Evolutionary conservation across 2,329 filamentous ascomycete species (phyloP), one percentile per base, ranked within the genome.

Genomic region (Metarhizium sp.): DNA sequence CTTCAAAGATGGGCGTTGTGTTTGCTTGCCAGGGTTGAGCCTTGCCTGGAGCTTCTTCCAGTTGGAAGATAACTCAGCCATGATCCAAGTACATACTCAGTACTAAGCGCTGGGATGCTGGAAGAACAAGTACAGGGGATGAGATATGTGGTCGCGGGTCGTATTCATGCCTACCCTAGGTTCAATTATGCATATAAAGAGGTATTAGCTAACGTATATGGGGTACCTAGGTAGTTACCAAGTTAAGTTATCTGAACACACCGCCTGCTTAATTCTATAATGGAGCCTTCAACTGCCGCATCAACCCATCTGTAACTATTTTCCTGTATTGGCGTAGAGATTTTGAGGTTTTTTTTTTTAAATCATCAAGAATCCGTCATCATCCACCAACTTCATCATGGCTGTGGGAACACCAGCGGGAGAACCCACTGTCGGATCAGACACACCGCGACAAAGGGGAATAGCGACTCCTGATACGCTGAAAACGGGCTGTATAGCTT

Each of bases 381-480:
- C 8, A 6, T 48, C 13, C 20, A 48, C 45, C 20, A 10, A 8
- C 6, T 30, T 34, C 70, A 79, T 77, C 74, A 85, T 85, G 81
- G 76, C 73, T 57, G 75, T 73, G 16, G 73, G 75, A 55, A 73
- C 72, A 45, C 70, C 74, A 30, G 73, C 72, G 57, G 75, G 77
- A 40, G 81, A 85, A 62, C 67, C 77, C 20, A 67, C 77, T 16
- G 80, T 82, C 13, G 82, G 82, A 48, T 78, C 80, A 16, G 77
- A 81, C 59, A 77, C 75, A 40, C 79, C 80, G 2, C 75, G 78
- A 48, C 75, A 92, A 70, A 95, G 86, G 68, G 87, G 91, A 55
- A 86, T 85, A 67, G 91, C 92, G 62, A 96, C 91, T 40, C 76
- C 94, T 59, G 87, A 90, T 63, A 92, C 91, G 34, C 78, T 97